A percentile compares a stretch with the other conserved stretches of the same genome.
Evolutionary conservation across 768 basidiomycete genomes (phyloP).

Genomic region (Cystobasidium ongulense): DNA sequence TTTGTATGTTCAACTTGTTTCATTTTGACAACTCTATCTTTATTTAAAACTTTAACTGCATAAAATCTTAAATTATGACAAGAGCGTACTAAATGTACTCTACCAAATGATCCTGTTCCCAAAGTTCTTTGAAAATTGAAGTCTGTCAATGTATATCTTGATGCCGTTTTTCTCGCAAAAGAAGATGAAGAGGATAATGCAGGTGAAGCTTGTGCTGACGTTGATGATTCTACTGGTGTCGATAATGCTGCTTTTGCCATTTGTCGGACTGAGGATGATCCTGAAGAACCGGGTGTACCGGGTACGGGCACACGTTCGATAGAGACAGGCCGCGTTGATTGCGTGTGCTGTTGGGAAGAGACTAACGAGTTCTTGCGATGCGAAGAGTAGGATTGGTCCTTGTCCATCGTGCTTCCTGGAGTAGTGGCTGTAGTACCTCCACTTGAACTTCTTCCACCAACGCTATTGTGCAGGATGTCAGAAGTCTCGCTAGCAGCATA

Average conservation of each 20-base stretch:
- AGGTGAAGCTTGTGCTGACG: conserved; percentile 33
- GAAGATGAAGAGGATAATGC: conserved; percentile 37
- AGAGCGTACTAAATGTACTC: conserved; percentile 76
- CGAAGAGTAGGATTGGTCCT: background rate
- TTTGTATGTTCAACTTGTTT: conserved; percentile 98
- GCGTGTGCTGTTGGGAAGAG: background rate
- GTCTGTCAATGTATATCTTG: conserved; percentile 41
- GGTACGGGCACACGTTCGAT: conserved; percentile 23
- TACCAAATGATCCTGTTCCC: conserved; percentile 92
- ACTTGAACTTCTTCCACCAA: conserved; percentile 19
- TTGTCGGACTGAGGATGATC: background rate
- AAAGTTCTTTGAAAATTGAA: conserved; percentile 42
- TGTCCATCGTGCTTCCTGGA: conserved; percentile 7
- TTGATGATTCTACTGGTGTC: background rate
- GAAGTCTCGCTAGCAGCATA: conserved; percentile 29
- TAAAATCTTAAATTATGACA: conserved; percentile 52
- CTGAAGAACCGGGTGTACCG: background rate
- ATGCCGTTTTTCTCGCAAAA: conserved; percentile 38
- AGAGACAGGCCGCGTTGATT: background rate
- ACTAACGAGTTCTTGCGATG: background rate
- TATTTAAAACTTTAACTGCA: conserved; percentile 61
- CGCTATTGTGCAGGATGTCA: conserved; percentile 27
- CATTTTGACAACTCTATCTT: conserved; percentile 51
- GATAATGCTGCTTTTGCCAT: background rate
- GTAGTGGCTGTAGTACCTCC: conserved; percentile 28